Base-by-base conservation (phyloP, 116 monocot genomes). In the Zostera marina region DNA sequence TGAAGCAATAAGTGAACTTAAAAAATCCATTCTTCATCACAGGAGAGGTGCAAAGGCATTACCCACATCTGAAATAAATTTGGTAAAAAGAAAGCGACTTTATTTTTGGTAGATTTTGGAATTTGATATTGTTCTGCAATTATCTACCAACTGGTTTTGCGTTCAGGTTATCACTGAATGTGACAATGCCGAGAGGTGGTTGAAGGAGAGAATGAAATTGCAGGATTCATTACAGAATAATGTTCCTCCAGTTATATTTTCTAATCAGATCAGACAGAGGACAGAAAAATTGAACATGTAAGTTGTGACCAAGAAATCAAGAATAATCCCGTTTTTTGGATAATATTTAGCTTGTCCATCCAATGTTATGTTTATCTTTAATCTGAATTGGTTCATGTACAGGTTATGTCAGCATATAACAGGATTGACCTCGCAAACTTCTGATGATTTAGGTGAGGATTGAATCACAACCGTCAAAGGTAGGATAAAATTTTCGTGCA, bases 1-100 rank as follows among this genome's bases (percentile, higher is more conserved):
- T 60, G 66, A 73, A 58, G 80, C 79, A 45, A 72, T 61, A 8
- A 74, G 80, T 44, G 85, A 80, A 42, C 77, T 92, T 16, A 64
- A 77, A 55, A 86, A 76, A 8, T 79, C 71, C 57, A 86, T 86
- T 60, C 71, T 65, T 43, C 76, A 78, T 22, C 24, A 78, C 58
- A 74, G 77, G 53, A 80, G 66, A 68, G 82, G 75, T 48, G 86
- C 65, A 11, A 58, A 68, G 41, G 75, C 75, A 23, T 57, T 77
- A 7, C 16, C 71, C 0, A 53, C 64, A 22, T 47, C 61, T 64
- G 75, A 79, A 52, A 64, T 59, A 63, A 86, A 86, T 67, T 72
- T 60, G 54, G 91, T 81, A 73, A 70, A 74, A 12, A 0, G 19
- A 8, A 12, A 11, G 13, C 13, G 45, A 46, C 11, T 46, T 46